Percentiles rank a stretch among this genome's conserved stretches.
These are phyloP conservation scores for Penicillium arizonense DNA, from an alignment of 495 filamentous ascomycete genomes.

Conservation along the genomic window DNA sequence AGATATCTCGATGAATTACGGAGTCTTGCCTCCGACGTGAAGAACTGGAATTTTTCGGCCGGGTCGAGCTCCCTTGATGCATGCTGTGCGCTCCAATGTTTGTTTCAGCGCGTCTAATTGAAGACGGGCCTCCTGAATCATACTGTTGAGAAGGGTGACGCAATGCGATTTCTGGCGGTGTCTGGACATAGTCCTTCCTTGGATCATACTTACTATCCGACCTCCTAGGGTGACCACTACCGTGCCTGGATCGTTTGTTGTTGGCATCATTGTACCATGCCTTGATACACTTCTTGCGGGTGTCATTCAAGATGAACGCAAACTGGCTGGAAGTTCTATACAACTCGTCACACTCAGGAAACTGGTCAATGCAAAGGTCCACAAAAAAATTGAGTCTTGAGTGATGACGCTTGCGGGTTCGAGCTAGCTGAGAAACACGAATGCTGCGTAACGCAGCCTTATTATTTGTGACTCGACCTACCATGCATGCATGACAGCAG, in stretches of 20 bases:
- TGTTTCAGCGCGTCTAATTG: neutral
- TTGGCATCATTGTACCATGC: slow-evolving; percentile 1
- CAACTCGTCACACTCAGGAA: slow-evolving; percentile 7
- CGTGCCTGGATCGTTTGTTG: neutral
- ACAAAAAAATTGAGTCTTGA: no score
- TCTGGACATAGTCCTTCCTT: neutral
- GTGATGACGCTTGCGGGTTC: slow-evolving; percentile 19
- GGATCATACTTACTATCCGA: neutral
- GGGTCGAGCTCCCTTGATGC: neutral
- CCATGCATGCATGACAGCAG: slow-evolving; percentile 40
- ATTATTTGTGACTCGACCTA: slow-evolving; percentile 30
- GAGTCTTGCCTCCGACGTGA: neutral
- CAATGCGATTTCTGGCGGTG: neutral
- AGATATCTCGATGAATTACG: no score
- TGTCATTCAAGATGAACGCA: slow-evolving; percentile 22
- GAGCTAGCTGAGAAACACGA: slow-evolving; percentile 29
- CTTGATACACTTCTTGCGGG: slow-evolving; percentile 23
- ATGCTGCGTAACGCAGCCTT: slow-evolving; percentile 23
- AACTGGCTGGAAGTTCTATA: slow-evolving; percentile 10
- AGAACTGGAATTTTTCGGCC: neutral
- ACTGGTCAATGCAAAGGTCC: slow-evolving; percentile 21
- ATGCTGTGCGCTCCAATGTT: neutral
- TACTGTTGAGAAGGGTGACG: neutral
- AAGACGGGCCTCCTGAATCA: neutral
- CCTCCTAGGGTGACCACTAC: no score